Evolutionary conservation across 495 filamentous ascomycete genomes (phyloP), one percentile per base, ranked within the genome.

Genomic region (Neurospora sp.): DNA sequence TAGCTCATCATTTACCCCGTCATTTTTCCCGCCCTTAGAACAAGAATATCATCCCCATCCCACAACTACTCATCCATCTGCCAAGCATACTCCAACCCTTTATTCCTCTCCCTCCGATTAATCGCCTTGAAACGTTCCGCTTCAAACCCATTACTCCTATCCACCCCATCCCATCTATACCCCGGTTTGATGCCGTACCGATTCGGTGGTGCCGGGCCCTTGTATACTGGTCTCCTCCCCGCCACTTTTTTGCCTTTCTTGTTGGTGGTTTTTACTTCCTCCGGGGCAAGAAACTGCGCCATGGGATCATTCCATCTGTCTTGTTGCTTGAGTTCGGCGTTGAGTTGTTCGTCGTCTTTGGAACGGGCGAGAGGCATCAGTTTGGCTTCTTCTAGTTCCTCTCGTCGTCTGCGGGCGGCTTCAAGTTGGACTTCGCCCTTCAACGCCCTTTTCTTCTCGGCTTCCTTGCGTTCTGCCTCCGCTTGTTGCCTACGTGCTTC

Each of bases 51-150:
- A n/a, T n/a, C n/a, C n/a, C n/a, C n/a, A n/a, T n/a, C n/a, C n/a
- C n/a, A n/a, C n/a, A n/a, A n/a, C n/a, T n/a, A 96, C 76, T 93
- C 92, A 84, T 98, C 94, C 90, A 94, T 94, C 87, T 97, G 93
- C 96, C 95, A 98, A 70, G 91, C 87, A 83, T 97, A 97, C 78
- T 97, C 92, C 82, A 98, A 79, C 43, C 91, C 88, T 80, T 91
- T 90, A 74, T 90, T 85, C 80, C 92, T 89, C 79, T 88, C 88
- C 81, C 86, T 89, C 79, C 88, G 83, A 82, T 97, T 97, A 80
- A 92, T 84, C 37, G 93, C 92, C 79, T 91, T 90, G 84, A 98
- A 98, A 86, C 93, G 92, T 82, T 98, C 93, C 82, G 89, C 93
- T 85, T 99, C 96, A 79, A 97, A 98, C 54, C 95, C 94, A 86